Evolutionary conservation across 176 grass and related monocot genomes (phyloP).

Genomic region (Microstegium vimineum): DNA sequence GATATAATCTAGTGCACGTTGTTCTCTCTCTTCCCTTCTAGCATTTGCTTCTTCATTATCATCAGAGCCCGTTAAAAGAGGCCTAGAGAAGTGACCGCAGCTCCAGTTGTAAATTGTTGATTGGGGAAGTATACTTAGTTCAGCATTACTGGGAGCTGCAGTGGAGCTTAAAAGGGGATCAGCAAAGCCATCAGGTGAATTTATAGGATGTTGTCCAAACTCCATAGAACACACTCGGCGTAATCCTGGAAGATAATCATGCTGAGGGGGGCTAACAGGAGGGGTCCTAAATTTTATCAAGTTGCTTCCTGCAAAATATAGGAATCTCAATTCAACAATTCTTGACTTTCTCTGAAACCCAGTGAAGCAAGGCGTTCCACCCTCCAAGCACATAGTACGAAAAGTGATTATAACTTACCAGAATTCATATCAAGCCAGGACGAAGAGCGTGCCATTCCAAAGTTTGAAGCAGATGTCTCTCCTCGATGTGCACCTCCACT

Average conservation of each 20-base stretch:
- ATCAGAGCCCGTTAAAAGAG: constrained; percentile 72
- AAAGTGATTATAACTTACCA: constrained; percentile 43
- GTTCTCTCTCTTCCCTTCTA: constrained; percentile 89
- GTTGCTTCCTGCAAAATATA: constrained; percentile 57
- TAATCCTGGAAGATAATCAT: constrained; percentile 73
- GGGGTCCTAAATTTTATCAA: constrained; percentile 78
- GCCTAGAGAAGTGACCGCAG: constrained; percentile 94
- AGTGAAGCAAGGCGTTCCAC: not conserved
- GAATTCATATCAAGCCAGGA: constrained; percentile 98
- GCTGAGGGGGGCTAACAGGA: constrained; percentile 92
- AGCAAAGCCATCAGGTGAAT: constrained; percentile 78
- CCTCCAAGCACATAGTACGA: not conserved
- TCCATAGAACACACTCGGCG: constrained; percentile 92
- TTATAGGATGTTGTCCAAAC: constrained; percentile 68
- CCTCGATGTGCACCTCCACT: constrained; percentile 47
- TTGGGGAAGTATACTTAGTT: constrained; percentile 53
- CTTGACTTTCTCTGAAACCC: not conserved
- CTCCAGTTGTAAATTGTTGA: constrained; percentile 98
- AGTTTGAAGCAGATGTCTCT: constrained; percentile 60
- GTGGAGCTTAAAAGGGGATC: constrained; percentile 57
- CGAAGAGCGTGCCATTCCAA: constrained; percentile 83
- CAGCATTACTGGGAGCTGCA: constrained; percentile 43
- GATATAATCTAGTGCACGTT: constrained; percentile 63
- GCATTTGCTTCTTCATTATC: constrained; percentile 75
- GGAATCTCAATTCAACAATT: not conserved